Percentiles rank a stretch among this genome's conserved stretches.
phyloP scores from a whole-genome alignment of 306 rosid genomes.

The Malus sieversii region DNA sequence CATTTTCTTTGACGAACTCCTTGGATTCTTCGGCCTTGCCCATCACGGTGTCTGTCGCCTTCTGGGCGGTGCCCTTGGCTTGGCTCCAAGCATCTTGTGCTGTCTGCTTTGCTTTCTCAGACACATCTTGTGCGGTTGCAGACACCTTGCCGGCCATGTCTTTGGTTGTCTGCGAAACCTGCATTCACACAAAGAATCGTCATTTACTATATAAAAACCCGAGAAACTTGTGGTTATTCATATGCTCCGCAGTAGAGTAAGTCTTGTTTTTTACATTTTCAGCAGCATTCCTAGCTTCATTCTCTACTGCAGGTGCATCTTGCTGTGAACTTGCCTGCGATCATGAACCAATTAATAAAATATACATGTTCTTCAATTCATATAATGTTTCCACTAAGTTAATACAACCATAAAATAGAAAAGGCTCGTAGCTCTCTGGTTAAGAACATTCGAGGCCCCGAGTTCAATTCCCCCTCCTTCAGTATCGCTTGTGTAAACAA shows the following conservation, averaged over 20 bases:
- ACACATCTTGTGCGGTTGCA: constrained; percentile 40
- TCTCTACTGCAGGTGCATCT: constrained; percentile 16
- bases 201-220: not conserved
- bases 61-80: constrained; percentile 53
- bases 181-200: not conserved
- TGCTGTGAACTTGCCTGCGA: constrained; percentile 22
- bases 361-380: not conserved
- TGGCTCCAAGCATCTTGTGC: constrained; percentile 63
- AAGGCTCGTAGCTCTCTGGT: too few relatives aligned
- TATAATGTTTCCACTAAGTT: not conserved
- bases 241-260: not conserved
- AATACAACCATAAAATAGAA: too few relatives aligned
- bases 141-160: constrained; percentile 31
- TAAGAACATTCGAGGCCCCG: not conserved
- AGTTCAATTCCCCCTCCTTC: not conserved
- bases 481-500: not conserved
- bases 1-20: constrained; percentile 41
- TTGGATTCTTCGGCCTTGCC: constrained; percentile 46
- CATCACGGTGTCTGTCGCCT: constrained; percentile 33
- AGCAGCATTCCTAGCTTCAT: constrained; percentile 24
- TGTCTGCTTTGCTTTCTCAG: constrained; percentile 59
- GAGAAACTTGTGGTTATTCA: not conserved
- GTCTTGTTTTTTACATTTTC: constrained; percentile 31
- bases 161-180: constrained; percentile 37
- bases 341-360: not conserved